Base-by-base conservation (phyloP, 352 stramenopile species). In the Phytophthora kernoviae region DNA sequence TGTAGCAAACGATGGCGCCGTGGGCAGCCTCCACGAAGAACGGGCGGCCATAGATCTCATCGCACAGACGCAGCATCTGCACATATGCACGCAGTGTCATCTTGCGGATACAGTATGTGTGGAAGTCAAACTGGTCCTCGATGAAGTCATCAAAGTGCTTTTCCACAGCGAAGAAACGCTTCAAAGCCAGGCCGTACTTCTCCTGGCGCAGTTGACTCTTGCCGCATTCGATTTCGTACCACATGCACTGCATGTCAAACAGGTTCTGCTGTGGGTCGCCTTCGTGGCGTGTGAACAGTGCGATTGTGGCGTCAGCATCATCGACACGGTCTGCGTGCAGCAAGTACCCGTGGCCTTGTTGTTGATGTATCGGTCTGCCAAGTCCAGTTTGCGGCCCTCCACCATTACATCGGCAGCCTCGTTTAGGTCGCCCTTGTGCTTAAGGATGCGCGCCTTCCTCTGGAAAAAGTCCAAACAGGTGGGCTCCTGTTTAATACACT, bases 81-180 rank as follows among this genome's bases (percentile, higher is more conserved):
- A 98, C 78, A 70, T 99, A 99, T 12, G 96, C 79, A 37, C 96
- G 87, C 44, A 99, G 73, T 22, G 97, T 99, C 68, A 98, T 97
- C 83, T 99, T 99, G 62, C 97, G 93, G 62, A 99, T 91, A 64
- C 97, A 99, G 73, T 99, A 99, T 43, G 83, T 95, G 85, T 99
- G 97, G 76, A 99, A 99, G 72, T 99, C 97, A 58, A 99, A 99
- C 74, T 99, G 96, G 82, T 99, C 96, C 54, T 99, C 96, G 34
- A 96, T 71, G 42, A 99, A 98, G 74, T 99, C 96, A 54, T 96
- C 88, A 60, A 99, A 99, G 79, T 99, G 97, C 70, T 98, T 98
- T 34, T 98, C 86, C 14, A 99, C 93, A 10, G 87, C 83, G 40
- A 90, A 87, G 67, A 97, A 99, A 18, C 97, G 97, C 73, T 99